Percentiles rank a stretch among this genome's conserved stretches.
Evolutionary conservation across 2,329 filamentous ascomycete species (phyloP).

Genomic region (Pezicula carpinea): DNA sequence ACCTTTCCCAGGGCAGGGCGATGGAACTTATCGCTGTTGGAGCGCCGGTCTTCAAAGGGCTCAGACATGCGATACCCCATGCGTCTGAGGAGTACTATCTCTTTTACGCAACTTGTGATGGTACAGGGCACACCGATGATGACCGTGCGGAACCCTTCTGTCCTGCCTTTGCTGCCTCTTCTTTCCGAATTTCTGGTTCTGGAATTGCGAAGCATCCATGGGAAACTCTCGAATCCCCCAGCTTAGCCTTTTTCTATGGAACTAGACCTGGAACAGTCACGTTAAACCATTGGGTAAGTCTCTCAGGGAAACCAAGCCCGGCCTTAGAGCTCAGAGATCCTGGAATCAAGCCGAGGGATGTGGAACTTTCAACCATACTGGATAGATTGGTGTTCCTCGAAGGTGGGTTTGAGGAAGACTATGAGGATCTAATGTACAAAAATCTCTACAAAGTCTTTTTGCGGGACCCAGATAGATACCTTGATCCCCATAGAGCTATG

Average conservation of each 20-base stretch:
- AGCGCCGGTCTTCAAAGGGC: conserved; percentile 51
- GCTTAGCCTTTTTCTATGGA: conserved; percentile 64
- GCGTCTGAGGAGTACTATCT: conserved; percentile 48
- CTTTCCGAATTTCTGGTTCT: conserved; percentile 19
- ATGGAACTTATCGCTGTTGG: conserved; percentile 55
- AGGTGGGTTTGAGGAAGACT: conserved; percentile 48
- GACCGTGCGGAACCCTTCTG: conserved; percentile 16
- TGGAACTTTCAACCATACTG: conserved; percentile 53
- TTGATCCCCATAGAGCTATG: conserved; percentile 57
- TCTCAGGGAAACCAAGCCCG: conserved; percentile 52
- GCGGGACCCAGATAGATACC: conserved; percentile 59
- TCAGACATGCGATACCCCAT: conserved; percentile 49
- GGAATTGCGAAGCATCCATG: conserved; percentile 41
- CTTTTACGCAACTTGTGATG: conserved; percentile 47
- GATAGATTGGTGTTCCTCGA: conserved; percentile 56
- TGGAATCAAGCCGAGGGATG: conserved; percentile 53
- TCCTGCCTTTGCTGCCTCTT: conserved; percentile 12
- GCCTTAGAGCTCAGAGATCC: conserved; percentile 53
- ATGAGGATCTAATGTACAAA: conserved; percentile 53
- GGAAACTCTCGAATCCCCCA: conserved; percentile 72
- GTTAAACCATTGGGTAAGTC: conserved; percentile 63
- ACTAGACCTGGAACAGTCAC: conserved; percentile 65
- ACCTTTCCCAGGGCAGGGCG: conserved; percentile 49
- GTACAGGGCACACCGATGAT: conserved; percentile 31
- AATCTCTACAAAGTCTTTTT: conserved; percentile 65